Evolutionary conservation across 495 filamentous ascomycete genomes (phyloP), one percentile per base, ranked within the genome.

Genomic region (Astrothelium macrocarpum): DNA sequence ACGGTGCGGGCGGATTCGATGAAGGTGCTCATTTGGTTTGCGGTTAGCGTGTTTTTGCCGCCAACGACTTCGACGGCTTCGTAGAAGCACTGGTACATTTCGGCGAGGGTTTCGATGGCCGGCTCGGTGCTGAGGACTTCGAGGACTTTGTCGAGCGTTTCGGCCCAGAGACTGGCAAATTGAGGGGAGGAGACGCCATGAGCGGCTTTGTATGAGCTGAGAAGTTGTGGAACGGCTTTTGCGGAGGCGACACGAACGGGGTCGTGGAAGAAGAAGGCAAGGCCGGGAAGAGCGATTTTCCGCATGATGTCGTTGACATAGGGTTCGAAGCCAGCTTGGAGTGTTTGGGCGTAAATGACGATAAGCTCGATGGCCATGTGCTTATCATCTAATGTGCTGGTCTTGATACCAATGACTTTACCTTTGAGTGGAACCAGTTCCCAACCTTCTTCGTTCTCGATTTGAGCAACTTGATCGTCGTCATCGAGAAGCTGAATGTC

Each of bases 71-170:
- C 94, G 20, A 99, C 89, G 7, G 90, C 96, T 75, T 99, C 95
- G 74, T 99, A 99, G 80, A 97, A 97, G 81, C 94, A 97, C 75
- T 97, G 93, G 73, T 97, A 99, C 90, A 99, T 96, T 77, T 97
- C 95, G 12, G 95, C 93, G 23, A 99, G 83, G 0, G 93, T 95
- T 67, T 99, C 95, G 53, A 99, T 89, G 0, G 91, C 91, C 9
- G 95, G 93, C 76, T 99, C 95, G 0, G 90, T 90, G 64, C 84
- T 90, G n/a, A 99, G 81, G 2, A 97, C 92, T 73, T 97, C 95
- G 32, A 97, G 85, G 49, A 99, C 80, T 76, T 95, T 96, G 62
- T 87, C 88, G 7, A 95, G 85, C 2, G 95, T 94, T 64, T 81
- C 84, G 64, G 81, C 83, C 95, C 95, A 99, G 62, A 99, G 83